Evolutionary conservation across 129 eudicot species (phyloP), one percentile per base, ranked within the genome.

Genomic region (Apium graveolens): DNA sequence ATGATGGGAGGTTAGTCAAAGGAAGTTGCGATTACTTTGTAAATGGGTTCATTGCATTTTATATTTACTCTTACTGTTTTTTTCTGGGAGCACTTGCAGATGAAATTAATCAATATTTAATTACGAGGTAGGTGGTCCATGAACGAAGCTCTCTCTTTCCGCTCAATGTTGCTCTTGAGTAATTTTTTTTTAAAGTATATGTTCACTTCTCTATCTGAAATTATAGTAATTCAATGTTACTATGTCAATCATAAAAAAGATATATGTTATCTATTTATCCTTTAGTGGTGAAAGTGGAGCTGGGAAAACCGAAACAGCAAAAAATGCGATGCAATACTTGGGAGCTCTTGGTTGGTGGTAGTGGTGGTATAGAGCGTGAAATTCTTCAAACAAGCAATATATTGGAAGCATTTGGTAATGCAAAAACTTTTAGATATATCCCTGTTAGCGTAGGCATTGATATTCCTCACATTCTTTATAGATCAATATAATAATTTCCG

Each of bases 1-100:
- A 82, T 82, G 85, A 82, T 53, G 62, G 60, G 82, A 78, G 85
- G 85, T 82, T 13, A 70, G 42, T 70, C n/a, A 70, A 70, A 29
- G 39, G 21, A 65, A 65, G 71, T 65, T 13, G 37, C 37, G 5
- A 31, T 31, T 37, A 65, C 71, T 31, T 65, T 16, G 21, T 10
- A 39, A 65, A 65, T 65, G 35, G 37, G 71, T 65, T 65, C 45
- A 32, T 70, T 32, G 41, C 26, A 35, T 70, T 35, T 1, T 70
- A 34, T 37, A 26, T 70, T 16, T 70, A 70, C 24, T 17, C 73
- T 7, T 70, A 70, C 42, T 68, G 8, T 31, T 70, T 34, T 1
- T 12, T 68, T 31, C 17, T 31, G 42, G 42, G 35, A 45, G n/a
- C 27, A 32, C 74, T 70, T 16, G 29, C 74, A 70, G 75, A 71